A percentile compares a stretch with the other conserved stretches of the same genome.
Conservation (phyloP, 2,329 filamentous ascomycete species). For the Cladosporium cucumerinum region DNA sequence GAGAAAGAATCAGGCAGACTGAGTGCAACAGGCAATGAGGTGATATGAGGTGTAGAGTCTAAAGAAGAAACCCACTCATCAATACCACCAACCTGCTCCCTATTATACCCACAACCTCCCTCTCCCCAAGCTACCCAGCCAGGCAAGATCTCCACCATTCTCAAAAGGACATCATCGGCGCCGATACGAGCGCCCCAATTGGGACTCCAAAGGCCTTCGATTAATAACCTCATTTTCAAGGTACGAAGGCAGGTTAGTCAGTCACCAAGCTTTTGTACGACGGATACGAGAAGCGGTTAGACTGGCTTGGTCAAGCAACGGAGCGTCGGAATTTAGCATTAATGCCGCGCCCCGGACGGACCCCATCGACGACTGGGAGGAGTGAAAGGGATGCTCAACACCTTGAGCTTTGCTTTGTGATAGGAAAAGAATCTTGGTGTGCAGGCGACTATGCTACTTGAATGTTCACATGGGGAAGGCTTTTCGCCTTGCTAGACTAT, state of each 20-base stretch:
- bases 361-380: background rate
- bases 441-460: background rate
- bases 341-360: background rate
- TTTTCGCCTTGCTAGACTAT: too few species aligned
- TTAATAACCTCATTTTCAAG: background rate
- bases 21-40: background rate
- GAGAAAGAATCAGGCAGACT: background rate
- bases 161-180: background rate
- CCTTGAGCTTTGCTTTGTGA: too few species aligned
- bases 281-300: background rate
- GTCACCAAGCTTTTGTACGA: background rate
- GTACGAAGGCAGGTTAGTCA: slow-evolving; percentile 14
- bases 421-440: background rate
- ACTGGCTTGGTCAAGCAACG: background rate
- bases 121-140: background rate
- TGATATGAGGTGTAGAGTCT: background rate
- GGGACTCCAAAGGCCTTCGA: background rate
- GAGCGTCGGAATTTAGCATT: background rate
- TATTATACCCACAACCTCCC: background rate
- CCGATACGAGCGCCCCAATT: background rate
- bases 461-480: background rate
- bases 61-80: background rate
- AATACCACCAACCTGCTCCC: background rate
- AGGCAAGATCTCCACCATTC: background rate
- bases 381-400: too few species aligned